Evolutionary conservation across 208 protist species (phyloP).

Genomic region (Wallacemonas sp.): DNA sequence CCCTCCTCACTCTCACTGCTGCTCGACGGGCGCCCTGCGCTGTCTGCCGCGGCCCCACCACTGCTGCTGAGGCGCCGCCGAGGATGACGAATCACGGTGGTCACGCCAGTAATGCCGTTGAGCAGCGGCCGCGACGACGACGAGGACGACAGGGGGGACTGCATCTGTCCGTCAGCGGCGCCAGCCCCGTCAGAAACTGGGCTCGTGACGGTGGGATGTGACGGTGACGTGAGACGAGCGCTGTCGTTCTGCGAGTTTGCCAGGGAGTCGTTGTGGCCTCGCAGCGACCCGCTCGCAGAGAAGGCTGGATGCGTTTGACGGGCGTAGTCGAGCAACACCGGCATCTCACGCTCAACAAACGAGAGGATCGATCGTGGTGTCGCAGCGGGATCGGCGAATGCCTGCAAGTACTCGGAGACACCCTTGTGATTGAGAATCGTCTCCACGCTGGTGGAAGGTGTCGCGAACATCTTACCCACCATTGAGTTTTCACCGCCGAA

Average conservation of each 20-base stretch:
- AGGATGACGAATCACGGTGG: conserved; percentile 6
- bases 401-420: conserved; percentile 26
- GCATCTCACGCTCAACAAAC: conserved; percentile 39
- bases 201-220: background rate
- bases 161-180: no score
- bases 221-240: background rate
- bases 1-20: conserved; percentile 1
- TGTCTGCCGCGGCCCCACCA: no score
- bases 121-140: conserved; percentile 3
- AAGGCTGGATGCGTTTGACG: background rate
- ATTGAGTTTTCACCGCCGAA: background rate
- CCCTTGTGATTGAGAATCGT: conserved; percentile 24
- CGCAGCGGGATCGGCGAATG: conserved; percentile 13
- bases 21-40: background rate
- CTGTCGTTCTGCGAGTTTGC: background rate
- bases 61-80: background rate
- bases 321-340: conserved; percentile 23
- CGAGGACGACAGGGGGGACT: no score
- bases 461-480: conserved; percentile 23
- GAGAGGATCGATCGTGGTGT: conserved; percentile 12
- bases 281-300: background rate
- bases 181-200: no score
- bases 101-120: conserved; percentile 10
- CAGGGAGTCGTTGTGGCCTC: background rate
- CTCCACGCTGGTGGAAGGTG: conserved; percentile 19